Evolutionary conservation across 306 rosid species (phyloP), one percentile per base, ranked within the genome.

Genomic region (Vigna reflexopilosa): DNA sequence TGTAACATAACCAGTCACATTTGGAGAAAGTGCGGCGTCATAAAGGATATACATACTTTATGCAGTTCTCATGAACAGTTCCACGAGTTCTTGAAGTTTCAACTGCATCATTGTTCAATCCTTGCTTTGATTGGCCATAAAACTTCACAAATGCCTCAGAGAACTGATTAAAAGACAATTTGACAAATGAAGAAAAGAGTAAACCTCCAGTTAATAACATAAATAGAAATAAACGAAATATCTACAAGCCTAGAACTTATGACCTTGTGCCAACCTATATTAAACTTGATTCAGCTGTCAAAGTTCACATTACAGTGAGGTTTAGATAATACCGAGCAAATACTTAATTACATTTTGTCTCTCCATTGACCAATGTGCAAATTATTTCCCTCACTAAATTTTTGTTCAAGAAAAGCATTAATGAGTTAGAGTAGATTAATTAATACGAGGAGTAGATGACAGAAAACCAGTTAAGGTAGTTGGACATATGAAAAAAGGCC

Each of bases 61-160:
- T 91, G 87, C 98, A 91, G 76, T 95, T 95, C 64, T 95, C 99
- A 24, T 95, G 99, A 83, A 86, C 78, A 56, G 83, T 79, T 72
- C 89, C 97, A 24, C 88, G 86, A 81, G 89, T 83, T 91, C 74
- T 87, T 81, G 97, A 89, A 79, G 89, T 80, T 75, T 91, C 99
- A 76, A 85, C 89, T 0, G 90, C 80, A 75, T 93, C 91, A 50
- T 82, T 88, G 88, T 72, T 79, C 61, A 80, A 79, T 47, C 90
- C 93, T 20, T 83, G 90, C 85, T 84, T 91, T 52, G 93, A 79
- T 83, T 87, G 97, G 76, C 97, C 97, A 80, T 88, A 89, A 47
- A 89, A 87, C 80, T 90, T 95, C 67, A 97, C 98, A 86, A 95
- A 91, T 85, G 97, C 97, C 81, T 90, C 99, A 72, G 97, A 89